Conservation (phyloP, 768 basidiomycete genomes). For the Polyporus arcularius region DNA sequence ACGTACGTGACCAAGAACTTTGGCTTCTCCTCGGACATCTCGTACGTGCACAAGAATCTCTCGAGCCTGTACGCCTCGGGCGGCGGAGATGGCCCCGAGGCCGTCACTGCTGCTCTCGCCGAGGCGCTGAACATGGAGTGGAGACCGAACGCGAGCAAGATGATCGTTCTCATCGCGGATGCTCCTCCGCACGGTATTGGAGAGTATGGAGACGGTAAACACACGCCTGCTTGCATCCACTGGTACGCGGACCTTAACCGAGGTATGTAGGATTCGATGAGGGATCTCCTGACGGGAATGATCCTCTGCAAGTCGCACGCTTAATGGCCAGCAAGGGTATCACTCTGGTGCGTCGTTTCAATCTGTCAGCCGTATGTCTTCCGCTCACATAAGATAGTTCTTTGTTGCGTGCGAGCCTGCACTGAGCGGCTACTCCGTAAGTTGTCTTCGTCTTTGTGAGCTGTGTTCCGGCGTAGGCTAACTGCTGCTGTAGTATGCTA, state of each 20-base stretch:
- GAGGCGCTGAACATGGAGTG: constrained; percentile 90
- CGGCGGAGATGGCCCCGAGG: constrained; percentile 95
- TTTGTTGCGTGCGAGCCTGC: constrained; percentile 99
- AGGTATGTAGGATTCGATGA: constrained; percentile 75
- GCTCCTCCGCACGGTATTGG: constrained; percentile 98
- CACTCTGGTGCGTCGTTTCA: constrained; percentile 62
- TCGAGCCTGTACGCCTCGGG: constrained; percentile 85
- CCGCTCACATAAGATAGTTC: constrained; percentile 55
- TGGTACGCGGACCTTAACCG: constrained; percentile 14
- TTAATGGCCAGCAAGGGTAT: constrained; percentile 90
- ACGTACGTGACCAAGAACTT: constrained; percentile 93
- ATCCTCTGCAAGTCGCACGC: constrained; percentile 86
- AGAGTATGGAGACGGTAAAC: constrained; percentile 91
- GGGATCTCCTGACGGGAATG: constrained; percentile 92
- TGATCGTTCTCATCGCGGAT: constrained; percentile 96
- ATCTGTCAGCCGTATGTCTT: background rate
- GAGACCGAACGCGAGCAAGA: constrained; percentile 86
- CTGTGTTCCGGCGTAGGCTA: constrained; percentile 16
- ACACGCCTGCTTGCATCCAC: background rate
- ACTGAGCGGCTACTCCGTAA: constrained; percentile 85
- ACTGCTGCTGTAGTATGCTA: constrained; percentile 63
- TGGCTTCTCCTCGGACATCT: constrained; percentile 91
- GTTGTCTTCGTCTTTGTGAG: constrained; percentile 25
- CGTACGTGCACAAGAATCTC: constrained; percentile 81
- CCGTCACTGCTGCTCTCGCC: constrained; percentile 89